Evolutionary conservation across 2,329 filamentous ascomycete species (phyloP).

Genomic region (Aspergillus fischeri): DNA sequence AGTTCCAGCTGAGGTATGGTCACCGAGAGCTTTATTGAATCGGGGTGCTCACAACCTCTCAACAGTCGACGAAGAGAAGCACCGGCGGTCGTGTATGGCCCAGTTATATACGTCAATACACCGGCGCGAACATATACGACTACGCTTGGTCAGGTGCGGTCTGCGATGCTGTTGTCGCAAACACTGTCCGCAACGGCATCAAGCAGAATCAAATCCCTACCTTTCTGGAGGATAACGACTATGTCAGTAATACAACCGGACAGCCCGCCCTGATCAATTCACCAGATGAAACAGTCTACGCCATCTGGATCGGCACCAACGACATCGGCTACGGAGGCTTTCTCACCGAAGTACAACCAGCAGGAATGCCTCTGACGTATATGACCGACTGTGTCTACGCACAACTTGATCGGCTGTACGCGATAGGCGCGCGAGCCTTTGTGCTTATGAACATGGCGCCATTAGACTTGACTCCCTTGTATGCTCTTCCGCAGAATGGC

Average conservation of each 20-base stretch:
- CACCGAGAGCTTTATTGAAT: background rate
- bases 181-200: conserved; percentile 47
- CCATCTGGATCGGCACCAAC: conserved; percentile 77
- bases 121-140: conserved; percentile 51
- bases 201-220: conserved; percentile 54
- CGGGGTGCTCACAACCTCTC: background rate
- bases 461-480: conserved; percentile 61
- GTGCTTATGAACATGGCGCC: conserved; percentile 67
- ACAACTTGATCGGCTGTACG: conserved; percentile 60
- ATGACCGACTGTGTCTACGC: conserved; percentile 66
- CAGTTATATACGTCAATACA: conserved; percentile 59
- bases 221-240: conserved; percentile 21
- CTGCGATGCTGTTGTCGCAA: conserved; percentile 64
- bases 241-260: conserved; percentile 7
- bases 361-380: conserved; percentile 57
- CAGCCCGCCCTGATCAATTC: conserved; percentile 36
- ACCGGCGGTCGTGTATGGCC: conserved; percentile 66
- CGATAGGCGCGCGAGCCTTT: conserved; percentile 63
- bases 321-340: conserved; percentile 65
- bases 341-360: conserved; percentile 58
- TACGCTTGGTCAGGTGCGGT: conserved; percentile 70
- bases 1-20: background rate
- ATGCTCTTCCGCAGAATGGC: conserved; percentile 49
- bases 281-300: conserved; percentile 62
- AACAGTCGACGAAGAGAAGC: conserved; percentile 48